phyloP scores from a whole-genome alignment of 495 filamentous ascomycete species.

The Penicillium desertorum region DNA sequence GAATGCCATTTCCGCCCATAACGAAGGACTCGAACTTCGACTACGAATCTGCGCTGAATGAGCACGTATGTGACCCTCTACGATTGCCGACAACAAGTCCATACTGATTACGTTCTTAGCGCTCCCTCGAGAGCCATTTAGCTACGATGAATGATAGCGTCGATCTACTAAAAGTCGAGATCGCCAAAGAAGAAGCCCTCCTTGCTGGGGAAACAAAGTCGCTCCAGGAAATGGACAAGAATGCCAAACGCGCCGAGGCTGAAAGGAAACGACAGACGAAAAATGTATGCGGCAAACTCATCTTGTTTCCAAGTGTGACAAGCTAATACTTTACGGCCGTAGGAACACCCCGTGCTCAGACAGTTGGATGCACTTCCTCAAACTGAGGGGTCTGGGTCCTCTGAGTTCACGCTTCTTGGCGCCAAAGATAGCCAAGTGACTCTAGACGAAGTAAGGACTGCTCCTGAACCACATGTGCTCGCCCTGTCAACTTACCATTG shows the following conservation, averaged over 20 bases:
- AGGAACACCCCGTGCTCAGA: constrained; percentile 48
- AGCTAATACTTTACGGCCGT: background rate
- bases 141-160: constrained; percentile 54
- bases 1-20: constrained; percentile 60
- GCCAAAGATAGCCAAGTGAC: constrained; percentile 23
- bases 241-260: constrained; percentile 50
- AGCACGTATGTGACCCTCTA: constrained; percentile 43
- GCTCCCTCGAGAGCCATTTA: constrained; percentile 50
- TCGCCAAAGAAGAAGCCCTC: constrained; percentile 52
- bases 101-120: constrained; percentile 33
- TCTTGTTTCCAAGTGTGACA: background rate
- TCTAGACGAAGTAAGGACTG: constrained; percentile 36
- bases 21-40: constrained; percentile 59
- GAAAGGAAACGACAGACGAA: constrained; percentile 47
- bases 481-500: constrained; percentile 5
- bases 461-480: background rate
- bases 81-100: background rate
- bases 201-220: constrained; percentile 52
- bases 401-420: constrained; percentile 31
- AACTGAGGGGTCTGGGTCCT: constrained; percentile 16
- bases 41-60: constrained; percentile 57
- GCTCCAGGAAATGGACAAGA: constrained; percentile 53
- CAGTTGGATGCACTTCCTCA: constrained; percentile 30
- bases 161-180: constrained; percentile 53
- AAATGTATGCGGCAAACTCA: constrained; percentile 35